phyloP scores from a whole-genome alignment of 1,284 basidiomycete species.

The Cutaneotrichosporon spelunceum region DNA sequence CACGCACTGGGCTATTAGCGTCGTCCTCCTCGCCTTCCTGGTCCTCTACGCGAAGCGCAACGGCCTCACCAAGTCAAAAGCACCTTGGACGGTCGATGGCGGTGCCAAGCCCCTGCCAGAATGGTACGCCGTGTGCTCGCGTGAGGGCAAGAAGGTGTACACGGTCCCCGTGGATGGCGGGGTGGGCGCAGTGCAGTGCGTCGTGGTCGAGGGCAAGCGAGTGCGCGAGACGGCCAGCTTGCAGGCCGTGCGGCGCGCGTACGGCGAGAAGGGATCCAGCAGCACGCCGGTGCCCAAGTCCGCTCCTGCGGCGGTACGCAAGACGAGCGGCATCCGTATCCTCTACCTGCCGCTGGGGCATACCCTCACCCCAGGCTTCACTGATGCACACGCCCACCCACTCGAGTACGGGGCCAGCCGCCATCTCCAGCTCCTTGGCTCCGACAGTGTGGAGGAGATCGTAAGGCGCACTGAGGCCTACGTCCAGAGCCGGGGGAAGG shows the following conservation, averaged over 20 bases:
- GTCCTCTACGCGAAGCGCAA: conserved; percentile 36
- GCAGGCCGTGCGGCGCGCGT: conserved; percentile 51
- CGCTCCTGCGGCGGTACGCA: conserved; percentile 28
- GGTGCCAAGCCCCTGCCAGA: conserved; percentile 25
- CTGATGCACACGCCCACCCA: conserved; percentile 67
- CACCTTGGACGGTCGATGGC: conserved; percentile 14
- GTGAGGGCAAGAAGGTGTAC: conserved; percentile 36
- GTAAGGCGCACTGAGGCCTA: conserved; percentile 63
- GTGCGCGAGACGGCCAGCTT: conserved; percentile 61
- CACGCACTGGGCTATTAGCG: conserved; percentile 37
- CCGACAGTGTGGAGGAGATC: conserved; percentile 61
- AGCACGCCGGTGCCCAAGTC: conserved; percentile 15
- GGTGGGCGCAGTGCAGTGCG: conserved; percentile 59
- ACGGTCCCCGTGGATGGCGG: conserved; percentile 28
- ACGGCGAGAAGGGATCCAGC: conserved; percentile 42
- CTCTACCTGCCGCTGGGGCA: conserved; percentile 39
- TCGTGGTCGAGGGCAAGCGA: conserved; percentile 60
- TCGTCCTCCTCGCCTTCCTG: conserved; percentile 39
- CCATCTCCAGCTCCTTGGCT: conserved; percentile 62
- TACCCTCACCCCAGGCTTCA: conserved; percentile 47
- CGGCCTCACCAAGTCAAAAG: conserved; percentile 6
- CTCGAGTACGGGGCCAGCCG: conserved; percentile 53
- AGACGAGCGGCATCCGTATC: conserved; percentile 41
- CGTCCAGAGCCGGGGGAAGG: conserved; percentile 55
- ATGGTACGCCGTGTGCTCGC: conserved; percentile 40